Base-by-base conservation (phyloP, 148 eudicot species). In the Rhododendron mucronatum region DNA sequence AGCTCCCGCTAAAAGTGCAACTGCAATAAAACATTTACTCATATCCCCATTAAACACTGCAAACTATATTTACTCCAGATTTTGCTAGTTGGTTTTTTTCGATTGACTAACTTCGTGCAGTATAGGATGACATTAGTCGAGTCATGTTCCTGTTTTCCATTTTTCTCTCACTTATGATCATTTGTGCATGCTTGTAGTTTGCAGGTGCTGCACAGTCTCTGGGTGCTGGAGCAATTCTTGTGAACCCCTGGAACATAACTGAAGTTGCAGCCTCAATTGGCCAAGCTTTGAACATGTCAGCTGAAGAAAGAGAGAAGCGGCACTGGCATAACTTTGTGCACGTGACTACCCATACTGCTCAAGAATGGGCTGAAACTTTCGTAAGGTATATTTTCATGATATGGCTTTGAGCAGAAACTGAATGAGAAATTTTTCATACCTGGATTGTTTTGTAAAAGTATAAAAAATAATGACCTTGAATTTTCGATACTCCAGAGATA, bases 181-280 rank as follows among this genome's bases (percentile, higher is more conserved):
- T 87, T 61, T 41, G 85, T 57, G 47, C 26, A 3, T 23, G 51
- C 20, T 44, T 85, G 41, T 82, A 96, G 99, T 96, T 96, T 93
- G 99, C 99, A 74, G 99, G 99, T 88, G 99, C 99, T 90, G 99
- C 99, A 83, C 99, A 97, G 88, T 97, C 98, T 84, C 89, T 97
- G 83, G 98, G 98, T 81, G 99, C 98, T 82, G 99, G 99, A 59
- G 99, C 99, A 57, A 91, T 97, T 44, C 91, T 97, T 44, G 99
- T 97, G 41, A 97, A 97, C 88, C 99, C 98, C 12, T 95, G 98
- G 98, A 97, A 97, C 89, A 90, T 97, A 82, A 94, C 98, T 78
- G 99, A 95, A 85, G 98, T 95, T 86, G 98, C 99, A 77, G 73
- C 93, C 79, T 91, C 98, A 8, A 95, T 97, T 77, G 95, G 90